These are phyloP conservation scores for Daedaleopsis sinensis DNA, from an alignment of 768 basidiomycete genomes.

Conservation along the genomic window DNA sequence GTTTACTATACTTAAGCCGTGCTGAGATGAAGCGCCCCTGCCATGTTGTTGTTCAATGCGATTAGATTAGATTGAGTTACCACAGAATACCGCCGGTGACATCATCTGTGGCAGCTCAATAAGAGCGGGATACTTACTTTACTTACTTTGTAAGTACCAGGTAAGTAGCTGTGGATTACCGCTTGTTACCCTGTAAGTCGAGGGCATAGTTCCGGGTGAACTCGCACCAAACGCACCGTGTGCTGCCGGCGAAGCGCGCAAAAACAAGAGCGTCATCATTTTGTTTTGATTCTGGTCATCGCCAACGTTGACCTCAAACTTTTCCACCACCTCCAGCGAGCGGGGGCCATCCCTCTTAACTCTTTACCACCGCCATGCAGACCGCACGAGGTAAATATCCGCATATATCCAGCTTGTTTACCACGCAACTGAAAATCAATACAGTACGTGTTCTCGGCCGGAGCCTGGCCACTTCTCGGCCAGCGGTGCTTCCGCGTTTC, in stretches of 20 bases:
- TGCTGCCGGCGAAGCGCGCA: background rate
- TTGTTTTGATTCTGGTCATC: background rate
- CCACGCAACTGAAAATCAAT: background rate
- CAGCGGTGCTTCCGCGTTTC: slow-evolving; percentile 20
- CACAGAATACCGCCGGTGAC: no score
- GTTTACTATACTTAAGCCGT: no score
- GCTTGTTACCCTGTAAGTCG: no score
- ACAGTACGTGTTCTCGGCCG: slow-evolving; percentile 26
- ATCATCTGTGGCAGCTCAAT: no score
- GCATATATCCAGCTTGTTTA: background rate
- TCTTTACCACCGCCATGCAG: slow-evolving; percentile 3
- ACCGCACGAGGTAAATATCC: slow-evolving; percentile 1
- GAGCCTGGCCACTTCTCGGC: slow-evolving; percentile 31
- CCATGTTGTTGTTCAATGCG: no score
- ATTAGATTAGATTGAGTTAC: no score
- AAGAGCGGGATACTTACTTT: no score
- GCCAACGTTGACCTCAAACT: background rate
- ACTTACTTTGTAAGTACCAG: no score
- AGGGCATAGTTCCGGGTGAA: no score
- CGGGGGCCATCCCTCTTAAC: background rate
- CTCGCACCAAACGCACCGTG: no score
- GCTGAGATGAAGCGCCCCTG: no score
- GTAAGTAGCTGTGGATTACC: no score
- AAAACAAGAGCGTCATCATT: background rate
- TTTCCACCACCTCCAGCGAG: background rate